Percentiles rank a stretch among this genome's conserved stretches.
phyloP scores from a whole-genome alignment of 2,329 filamentous ascomycete genomes.

The Cercospora zeina region DNA sequence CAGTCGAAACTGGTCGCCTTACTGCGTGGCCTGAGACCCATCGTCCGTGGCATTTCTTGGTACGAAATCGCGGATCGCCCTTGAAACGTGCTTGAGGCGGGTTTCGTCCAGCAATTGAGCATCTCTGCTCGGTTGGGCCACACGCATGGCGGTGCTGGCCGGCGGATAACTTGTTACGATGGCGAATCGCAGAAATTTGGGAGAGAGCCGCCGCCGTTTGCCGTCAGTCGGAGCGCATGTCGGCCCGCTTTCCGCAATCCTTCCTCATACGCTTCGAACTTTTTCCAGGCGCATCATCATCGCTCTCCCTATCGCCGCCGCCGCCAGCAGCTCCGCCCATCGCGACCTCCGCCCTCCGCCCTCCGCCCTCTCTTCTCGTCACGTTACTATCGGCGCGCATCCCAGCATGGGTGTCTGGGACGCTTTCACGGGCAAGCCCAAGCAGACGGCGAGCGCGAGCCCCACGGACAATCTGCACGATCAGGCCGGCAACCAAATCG shows the following conservation, averaged over 20 bases:
- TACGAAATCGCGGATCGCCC: conserved; percentile 25
- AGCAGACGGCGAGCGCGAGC: conserved; percentile 45
- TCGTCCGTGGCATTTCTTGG: conserved; percentile 10
- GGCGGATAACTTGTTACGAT: neutral
- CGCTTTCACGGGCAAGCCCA: conserved; percentile 58
- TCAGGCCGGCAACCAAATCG: conserved; percentile 26
- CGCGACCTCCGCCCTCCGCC: conserved; percentile 2
- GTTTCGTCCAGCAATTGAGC: conserved; percentile 21
- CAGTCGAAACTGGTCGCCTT: conserved; percentile 22
- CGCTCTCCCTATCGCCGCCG: conserved; percentile 13
- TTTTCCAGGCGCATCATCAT: conserved; percentile 14
- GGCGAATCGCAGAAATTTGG: neutral
- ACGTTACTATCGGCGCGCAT: conserved; percentile 6
- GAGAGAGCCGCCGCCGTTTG: neutral
- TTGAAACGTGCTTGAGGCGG: conserved; percentile 23
- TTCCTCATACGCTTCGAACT: conserved; percentile 9
- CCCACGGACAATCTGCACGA: conserved; percentile 48
- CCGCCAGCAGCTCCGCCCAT: conserved; percentile 8
- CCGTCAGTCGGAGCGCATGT: neutral
- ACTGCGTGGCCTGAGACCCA: conserved; percentile 27
- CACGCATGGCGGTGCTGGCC: neutral
- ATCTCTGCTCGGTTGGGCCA: neutral
- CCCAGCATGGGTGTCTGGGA: conserved; percentile 60
- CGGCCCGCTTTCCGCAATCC: conserved; percentile 7
- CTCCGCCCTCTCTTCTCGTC: conserved; percentile 21